Percentiles rank a stretch among this genome's conserved stretches.
phyloP scores from a whole-genome alignment of 805 yeast species.

The Henningerozyma blattae region DNA sequence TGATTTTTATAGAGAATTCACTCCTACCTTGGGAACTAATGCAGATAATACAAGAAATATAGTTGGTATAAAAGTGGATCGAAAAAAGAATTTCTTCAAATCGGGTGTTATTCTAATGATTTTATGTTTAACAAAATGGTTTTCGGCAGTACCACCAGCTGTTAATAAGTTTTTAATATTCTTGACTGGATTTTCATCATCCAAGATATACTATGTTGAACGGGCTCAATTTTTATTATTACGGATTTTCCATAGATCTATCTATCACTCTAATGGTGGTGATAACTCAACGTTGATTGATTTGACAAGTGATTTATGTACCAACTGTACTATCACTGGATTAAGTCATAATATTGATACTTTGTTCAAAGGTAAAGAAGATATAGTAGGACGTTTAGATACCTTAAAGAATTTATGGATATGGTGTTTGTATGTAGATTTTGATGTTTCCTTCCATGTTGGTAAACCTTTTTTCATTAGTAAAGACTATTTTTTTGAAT shows the following conservation, averaged over 20 bases:
- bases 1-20: conserved; percentile 11
- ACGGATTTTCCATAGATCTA: conserved; percentile 3
- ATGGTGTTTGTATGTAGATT: conserved; percentile 16
- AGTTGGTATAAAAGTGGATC: background rate
- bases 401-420: conserved; percentile 17
- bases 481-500: conserved; percentile 2
- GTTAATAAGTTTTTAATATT: conserved; percentile 11
- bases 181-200: conserved; percentile 18
- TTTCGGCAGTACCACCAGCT: conserved; percentile 8
- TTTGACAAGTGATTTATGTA: conserved; percentile 6
- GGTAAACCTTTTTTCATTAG: conserved; percentile 14
- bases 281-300: conserved; percentile 14
- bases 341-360: conserved; percentile 12
- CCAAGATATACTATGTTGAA: conserved; percentile 19
- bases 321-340: conserved; percentile 13
- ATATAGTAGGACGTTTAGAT: conserved; percentile 11
- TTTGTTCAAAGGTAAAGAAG: conserved; percentile 8
- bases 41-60: conserved; percentile 2
- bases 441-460: conserved; percentile 11
- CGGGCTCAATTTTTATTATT: conserved; percentile 18
- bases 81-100: conserved; percentile 17
- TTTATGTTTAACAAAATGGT: conserved; percentile 9
- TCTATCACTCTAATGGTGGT: conserved; percentile 8
- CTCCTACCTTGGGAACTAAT: conserved; percentile 1
- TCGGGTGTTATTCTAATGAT: conserved; percentile 19